Conservation (phyloP, 2,329 filamentous ascomycete genomes). For the Coniochaeta ligniaria region DNA sequence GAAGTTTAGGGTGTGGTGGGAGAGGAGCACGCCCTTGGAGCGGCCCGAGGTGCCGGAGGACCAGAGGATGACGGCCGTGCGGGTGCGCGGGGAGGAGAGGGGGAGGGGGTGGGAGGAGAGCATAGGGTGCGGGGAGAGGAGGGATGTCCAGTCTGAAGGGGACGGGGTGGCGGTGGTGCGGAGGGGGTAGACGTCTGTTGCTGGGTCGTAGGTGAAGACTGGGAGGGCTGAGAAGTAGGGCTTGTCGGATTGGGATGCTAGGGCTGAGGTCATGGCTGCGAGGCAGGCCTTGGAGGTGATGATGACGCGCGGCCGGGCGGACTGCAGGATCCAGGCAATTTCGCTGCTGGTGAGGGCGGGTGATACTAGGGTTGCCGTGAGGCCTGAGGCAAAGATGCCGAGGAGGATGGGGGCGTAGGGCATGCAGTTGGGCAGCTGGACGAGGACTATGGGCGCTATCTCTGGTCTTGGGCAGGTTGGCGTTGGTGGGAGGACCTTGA, state of each 20-base stretch:
- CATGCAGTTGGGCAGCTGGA: constrained; percentile 34
- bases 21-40: constrained; percentile 68
- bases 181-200: constrained; percentile 24
- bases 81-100: constrained; percentile 48
- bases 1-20: constrained; percentile 59
- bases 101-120: constrained; percentile 29
- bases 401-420: constrained; percentile 27
- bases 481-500: constrained; percentile 28
- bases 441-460: constrained; percentile 31
- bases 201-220: constrained; percentile 46
- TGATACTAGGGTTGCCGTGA: constrained; percentile 31
- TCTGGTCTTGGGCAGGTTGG: constrained; percentile 28
- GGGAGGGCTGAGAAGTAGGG: constrained; percentile 39
- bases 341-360: constrained; percentile 31
- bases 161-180: background rate
- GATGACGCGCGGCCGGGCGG: constrained; percentile 27
- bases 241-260: constrained; percentile 23
- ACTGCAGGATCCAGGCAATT: constrained; percentile 32
- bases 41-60: constrained; percentile 62
- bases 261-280: constrained; percentile 23
- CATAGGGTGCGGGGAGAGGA: constrained; percentile 49
- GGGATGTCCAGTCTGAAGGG: constrained; percentile 49
- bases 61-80: constrained; percentile 44
- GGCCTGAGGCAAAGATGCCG: constrained; percentile 29
- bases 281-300: constrained; percentile 26